These are phyloP conservation scores for Trichoderma sp. DNA, from an alignment of 2,329 filamentous ascomycete genomes.

Conservation along the genomic window DNA sequence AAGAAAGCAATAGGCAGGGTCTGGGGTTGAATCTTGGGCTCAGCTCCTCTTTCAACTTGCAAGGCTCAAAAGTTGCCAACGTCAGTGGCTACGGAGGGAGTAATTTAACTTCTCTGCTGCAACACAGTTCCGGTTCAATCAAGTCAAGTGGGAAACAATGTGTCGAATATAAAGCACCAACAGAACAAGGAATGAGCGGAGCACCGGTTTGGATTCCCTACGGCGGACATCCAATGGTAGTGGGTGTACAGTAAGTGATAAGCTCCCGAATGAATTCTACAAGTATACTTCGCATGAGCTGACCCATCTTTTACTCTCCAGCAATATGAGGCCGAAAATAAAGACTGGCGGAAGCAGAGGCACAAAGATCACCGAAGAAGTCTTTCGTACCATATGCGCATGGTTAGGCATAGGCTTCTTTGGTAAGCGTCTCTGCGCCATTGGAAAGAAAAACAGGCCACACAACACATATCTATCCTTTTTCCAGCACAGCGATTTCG, in stretches of 20 bases:
- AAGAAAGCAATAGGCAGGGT: neutral
- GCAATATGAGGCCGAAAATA: neutral
- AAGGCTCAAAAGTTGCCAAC: neutral
- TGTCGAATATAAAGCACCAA: neutral
- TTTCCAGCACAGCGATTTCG: neutral
- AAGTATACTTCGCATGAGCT: neutral
- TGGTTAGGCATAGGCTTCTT: slow-evolving; percentile 6
- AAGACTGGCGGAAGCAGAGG: neutral
- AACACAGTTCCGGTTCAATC: neutral
- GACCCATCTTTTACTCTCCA: neutral
- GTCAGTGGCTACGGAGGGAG: neutral
- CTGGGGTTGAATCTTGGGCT: slow-evolving; percentile 7
- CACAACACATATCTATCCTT: slow-evolving; percentile 12
- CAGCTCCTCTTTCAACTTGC: neutral
- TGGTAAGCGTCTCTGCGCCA: neutral
- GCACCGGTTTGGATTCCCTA: slow-evolving; percentile 5
- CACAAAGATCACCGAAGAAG: slow-evolving; percentile 3
- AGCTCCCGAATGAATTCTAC: neutral
- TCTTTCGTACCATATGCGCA: neutral
- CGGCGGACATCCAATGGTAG: neutral
- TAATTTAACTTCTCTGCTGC: neutral
- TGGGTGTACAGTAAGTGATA: slow-evolving; percentile 11
- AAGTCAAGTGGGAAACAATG: neutral
- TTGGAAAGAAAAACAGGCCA: neutral
- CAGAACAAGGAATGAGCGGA: slow-evolving; percentile 13